phyloP scores from a whole-genome alignment of 2,329 filamentous ascomycete species.

The Fusarium anthophilum region DNA sequence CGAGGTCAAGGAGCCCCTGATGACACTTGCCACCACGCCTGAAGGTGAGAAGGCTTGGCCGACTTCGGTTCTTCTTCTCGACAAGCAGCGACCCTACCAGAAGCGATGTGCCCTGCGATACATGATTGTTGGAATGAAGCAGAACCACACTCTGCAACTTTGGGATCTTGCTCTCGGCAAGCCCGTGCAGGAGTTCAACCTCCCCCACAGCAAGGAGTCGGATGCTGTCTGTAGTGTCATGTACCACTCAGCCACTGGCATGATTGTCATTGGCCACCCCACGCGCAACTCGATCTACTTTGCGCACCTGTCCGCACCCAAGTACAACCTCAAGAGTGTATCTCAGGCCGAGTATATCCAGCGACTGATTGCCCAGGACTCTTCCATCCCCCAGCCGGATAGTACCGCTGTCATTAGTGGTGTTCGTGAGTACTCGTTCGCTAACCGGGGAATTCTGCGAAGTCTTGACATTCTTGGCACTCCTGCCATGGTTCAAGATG shows the following conservation, averaged over 20 bases:
- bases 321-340: conserved; percentile 84
- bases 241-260: conserved; percentile 91
- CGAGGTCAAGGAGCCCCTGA: conserved; percentile 85
- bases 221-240: conserved; percentile 98
- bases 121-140: conserved; percentile 97
- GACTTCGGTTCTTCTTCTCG: conserved; percentile 93
- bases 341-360: conserved; percentile 90
- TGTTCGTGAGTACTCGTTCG: conserved; percentile 93
- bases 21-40: conserved; percentile 86
- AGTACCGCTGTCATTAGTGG: conserved; percentile 98
- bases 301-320: conserved; percentile 91
- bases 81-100: conserved; percentile 93
- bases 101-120: conserved; percentile 92
- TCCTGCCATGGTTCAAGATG: conserved; percentile 69
- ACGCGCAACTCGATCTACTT: conserved; percentile 98
- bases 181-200: conserved; percentile 95
- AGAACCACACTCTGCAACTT: conserved; percentile 97
- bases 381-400: conserved; percentile 82
- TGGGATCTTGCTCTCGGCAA: conserved; percentile 97
- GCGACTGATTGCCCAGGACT: conserved; percentile 76
- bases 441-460: conserved; percentile 83
- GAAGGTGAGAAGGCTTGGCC: conserved; percentile 95
- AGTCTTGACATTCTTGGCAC: conserved; percentile 88
- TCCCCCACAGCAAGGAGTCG: conserved; percentile 94
- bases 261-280: conserved; percentile 94